A percentile compares a stretch with the other conserved stretches of the same genome.
Evolutionary conservation across 2,329 filamentous ascomycete species (phyloP).

Genomic region (Coniochaeta pulveracea): DNA sequence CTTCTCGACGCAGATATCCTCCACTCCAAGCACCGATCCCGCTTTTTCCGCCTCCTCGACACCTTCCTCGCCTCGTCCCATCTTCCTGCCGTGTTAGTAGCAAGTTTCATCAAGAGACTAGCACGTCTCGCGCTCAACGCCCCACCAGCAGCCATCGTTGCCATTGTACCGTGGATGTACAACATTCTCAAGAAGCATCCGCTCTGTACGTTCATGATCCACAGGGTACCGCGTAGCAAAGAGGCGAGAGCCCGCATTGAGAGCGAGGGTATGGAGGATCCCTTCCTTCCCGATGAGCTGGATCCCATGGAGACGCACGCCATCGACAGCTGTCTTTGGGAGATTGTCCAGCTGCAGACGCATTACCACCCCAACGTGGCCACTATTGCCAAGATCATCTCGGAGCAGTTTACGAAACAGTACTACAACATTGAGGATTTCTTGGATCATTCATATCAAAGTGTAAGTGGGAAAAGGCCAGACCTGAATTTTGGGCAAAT

Average conservation of each 20-base stretch:
- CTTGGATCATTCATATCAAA: conserved; percentile 83
- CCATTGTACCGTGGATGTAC: conserved; percentile 86
- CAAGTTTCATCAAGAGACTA: conserved; percentile 93
- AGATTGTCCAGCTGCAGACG: conserved; percentile 77
- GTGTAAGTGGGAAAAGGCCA: conserved; percentile 52
- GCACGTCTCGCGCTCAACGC: conserved; percentile 75
- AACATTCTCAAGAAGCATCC: conserved; percentile 88
- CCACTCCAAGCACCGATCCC: conserved; percentile 87
- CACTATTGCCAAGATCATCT: conserved; percentile 84
- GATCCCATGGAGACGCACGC: conserved; percentile 81
- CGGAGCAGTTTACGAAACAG: conserved; percentile 94
- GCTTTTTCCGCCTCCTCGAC: conserved; percentile 85
- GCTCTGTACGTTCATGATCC: conserved; percentile 90
- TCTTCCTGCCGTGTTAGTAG: conserved; percentile 79
- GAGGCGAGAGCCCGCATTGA: conserved; percentile 49
- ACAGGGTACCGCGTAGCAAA: conserved; percentile 55
- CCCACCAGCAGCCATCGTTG: conserved; percentile 80
- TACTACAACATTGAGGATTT: conserved; percentile 96
- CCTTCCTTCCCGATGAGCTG: conserved; percentile 62
- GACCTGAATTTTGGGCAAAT: no score
- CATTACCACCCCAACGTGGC: conserved; percentile 98
- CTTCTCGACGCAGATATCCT: conserved; percentile 76
- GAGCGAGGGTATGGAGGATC: conserved; percentile 52
- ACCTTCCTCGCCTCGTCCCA: conserved; percentile 87
- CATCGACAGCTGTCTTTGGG: conserved; percentile 91